Evolutionary conservation across 164 flowering plant species (phyloP).

Genomic region (Magnolia officinalis): DNA sequence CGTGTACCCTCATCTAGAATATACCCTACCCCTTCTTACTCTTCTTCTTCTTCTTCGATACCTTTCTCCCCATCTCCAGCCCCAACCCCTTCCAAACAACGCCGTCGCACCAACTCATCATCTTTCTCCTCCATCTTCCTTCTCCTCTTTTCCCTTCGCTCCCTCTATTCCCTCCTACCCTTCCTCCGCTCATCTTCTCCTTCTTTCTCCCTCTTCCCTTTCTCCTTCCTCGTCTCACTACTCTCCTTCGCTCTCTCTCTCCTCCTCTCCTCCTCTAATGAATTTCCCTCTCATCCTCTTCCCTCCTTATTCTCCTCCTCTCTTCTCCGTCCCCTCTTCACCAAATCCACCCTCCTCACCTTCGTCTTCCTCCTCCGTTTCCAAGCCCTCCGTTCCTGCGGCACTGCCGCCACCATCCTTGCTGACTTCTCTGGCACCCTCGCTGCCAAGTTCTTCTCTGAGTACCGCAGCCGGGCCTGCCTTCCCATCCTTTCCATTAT

Average conservation of each 20-base stretch:
- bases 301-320: conserved; percentile 39
- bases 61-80: conserved; percentile 35
- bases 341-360: conserved; percentile 59
- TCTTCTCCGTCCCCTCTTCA: conserved; percentile 40
- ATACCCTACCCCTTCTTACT: conserved; percentile 23
- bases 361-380: conserved; percentile 74
- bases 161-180: conserved; percentile 37
- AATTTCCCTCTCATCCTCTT: conserved; percentile 22
- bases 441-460: conserved; percentile 49
- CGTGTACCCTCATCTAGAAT: conserved; percentile 37
- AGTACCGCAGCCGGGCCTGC: conserved; percentile 15
- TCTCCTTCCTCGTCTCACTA: conserved; percentile 41
- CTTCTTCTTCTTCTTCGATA: conserved; percentile 18
- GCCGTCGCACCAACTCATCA: conserved; percentile 25
- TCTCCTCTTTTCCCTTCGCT: conserved; percentile 51
- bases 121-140: conserved; percentile 28
- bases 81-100: conserved; percentile 71
- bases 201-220: conserved; percentile 39
- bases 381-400: conserved; percentile 78
- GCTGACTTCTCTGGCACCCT: conserved; percentile 78
- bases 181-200: conserved; percentile 41
- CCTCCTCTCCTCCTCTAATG: conserved; percentile 14
- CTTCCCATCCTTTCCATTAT: conserved; percentile 21
- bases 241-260: conserved; percentile 33
- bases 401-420: conserved; percentile 75